Evolutionary conservation across 192 early-diverging fungal species (phyloP).

Genomic region (Coemansia sp.): DNA sequence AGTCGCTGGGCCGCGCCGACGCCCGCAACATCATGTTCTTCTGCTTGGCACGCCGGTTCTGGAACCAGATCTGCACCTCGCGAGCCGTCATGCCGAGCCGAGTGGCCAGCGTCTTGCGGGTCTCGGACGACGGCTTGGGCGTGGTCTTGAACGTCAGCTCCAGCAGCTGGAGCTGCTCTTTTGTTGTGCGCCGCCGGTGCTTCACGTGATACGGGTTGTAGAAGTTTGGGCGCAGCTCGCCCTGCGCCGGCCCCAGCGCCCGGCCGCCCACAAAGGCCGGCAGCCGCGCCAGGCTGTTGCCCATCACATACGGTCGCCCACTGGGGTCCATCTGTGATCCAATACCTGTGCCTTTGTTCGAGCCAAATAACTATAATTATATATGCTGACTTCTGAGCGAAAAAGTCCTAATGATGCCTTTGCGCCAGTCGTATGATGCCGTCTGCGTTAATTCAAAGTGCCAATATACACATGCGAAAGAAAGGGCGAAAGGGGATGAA

Average conservation of each 20-base stretch:
- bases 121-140: conserved; percentile 68
- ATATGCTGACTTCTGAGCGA: too few species aligned
- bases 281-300: neutral
- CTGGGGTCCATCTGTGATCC: neutral
- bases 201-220: conserved; percentile 80
- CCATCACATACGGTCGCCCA: neutral
- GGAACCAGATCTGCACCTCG: conserved; percentile 83
- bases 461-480: neutral
- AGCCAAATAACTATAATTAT: neutral
- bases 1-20: conserved; percentile 3
- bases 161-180: conserved; percentile 68
- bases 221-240: conserved; percentile 67
- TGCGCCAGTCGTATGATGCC: too few species aligned
- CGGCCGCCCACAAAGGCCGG: neutral
- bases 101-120: conserved; percentile 62
- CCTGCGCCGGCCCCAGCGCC: conserved; percentile 16
- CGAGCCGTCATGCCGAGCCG: conserved; percentile 68
- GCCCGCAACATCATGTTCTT: conserved; percentile 56
- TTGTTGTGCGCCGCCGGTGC: conserved; percentile 70
- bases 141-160: conserved; percentile 67
- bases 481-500: conserved; percentile 11
- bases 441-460: neutral
- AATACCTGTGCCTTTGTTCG: neutral
- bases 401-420: too few species aligned
- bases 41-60: conserved; percentile 79